These are phyloP conservation scores for Camellia sinensis DNA, from an alignment of 148 eudicot species.

Conservation along the genomic window DNA sequence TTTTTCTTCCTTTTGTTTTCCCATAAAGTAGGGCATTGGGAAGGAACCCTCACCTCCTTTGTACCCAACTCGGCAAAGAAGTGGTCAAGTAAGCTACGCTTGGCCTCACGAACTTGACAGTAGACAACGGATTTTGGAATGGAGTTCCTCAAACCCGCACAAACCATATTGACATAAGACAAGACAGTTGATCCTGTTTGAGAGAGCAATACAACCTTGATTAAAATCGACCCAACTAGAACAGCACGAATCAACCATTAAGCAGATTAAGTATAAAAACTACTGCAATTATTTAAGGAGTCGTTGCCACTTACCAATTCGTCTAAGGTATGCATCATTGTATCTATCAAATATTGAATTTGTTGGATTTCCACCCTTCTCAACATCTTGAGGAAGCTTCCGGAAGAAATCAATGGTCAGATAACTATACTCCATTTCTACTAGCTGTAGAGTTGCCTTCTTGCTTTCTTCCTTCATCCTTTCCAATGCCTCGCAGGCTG, in stretches of 20 bases:
- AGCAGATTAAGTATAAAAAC: neutral
- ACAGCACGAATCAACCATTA: neutral
- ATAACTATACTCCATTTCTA: slow-evolving; percentile 93
- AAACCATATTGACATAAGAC: slow-evolving; percentile 88
- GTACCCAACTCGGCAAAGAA: slow-evolving; percentile 87
- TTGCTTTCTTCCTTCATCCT: slow-evolving; percentile 92
- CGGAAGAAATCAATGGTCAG: slow-evolving; percentile 91
- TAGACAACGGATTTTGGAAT: slow-evolving; percentile 93
- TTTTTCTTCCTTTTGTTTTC: neutral
- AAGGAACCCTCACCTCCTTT: slow-evolving; percentile 63
- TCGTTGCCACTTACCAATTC: slow-evolving; percentile 58
- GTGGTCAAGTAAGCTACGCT: slow-evolving; percentile 85
- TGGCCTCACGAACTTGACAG: slow-evolving; percentile 99
- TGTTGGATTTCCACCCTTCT: slow-evolving; percentile 99
- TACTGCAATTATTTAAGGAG: neutral
- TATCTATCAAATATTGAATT: slow-evolving; percentile 96
- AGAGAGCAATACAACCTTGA: neutral
- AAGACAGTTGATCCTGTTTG: slow-evolving; percentile 74
- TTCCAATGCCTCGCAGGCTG: slow-evolving; percentile 81
- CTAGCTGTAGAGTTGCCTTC: slow-evolving; percentile 83
- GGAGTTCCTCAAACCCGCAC: slow-evolving; percentile 75
- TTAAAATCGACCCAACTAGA: neutral
- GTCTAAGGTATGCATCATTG: slow-evolving; percentile 82
- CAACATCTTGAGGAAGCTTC: slow-evolving; percentile 98
- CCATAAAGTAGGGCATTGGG: neutral